Conservation (phyloP, 2,329 filamentous ascomycete genomes). For the Shiraia sp. region DNA sequence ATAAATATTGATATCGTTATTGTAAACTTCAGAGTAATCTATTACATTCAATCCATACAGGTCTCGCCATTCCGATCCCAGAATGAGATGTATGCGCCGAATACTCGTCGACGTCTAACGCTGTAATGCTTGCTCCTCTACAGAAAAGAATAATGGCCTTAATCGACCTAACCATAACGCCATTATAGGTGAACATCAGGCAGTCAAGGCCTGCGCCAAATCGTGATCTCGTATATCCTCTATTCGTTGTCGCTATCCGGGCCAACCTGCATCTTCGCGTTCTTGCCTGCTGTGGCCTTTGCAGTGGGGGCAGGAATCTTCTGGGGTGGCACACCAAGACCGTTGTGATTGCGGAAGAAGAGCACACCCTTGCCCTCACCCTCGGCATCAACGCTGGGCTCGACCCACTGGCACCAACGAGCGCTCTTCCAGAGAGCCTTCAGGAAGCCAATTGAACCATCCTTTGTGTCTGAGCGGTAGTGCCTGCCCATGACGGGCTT, state of each 20-base stretch:
- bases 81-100: slow-evolving; percentile 12
- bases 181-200: slow-evolving; percentile 8
- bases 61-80: slow-evolving; percentile 6
- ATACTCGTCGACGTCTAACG: slow-evolving; percentile 11
- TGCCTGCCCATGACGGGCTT: slow-evolving; percentile 93
- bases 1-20: not conserved
- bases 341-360: slow-evolving; percentile 96
- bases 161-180: slow-evolving; percentile 21
- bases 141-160: slow-evolving; percentile 12
- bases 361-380: slow-evolving; percentile 83
- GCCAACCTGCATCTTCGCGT: slow-evolving; percentile 41
- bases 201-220: slow-evolving; percentile 17
- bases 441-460: slow-evolving; percentile 79
- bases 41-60: slow-evolving; percentile 15
- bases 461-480: slow-evolving; percentile 82
- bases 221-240: slow-evolving; percentile 20
- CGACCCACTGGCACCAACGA: slow-evolving; percentile 95
- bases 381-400: slow-evolving; percentile 79
- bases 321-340: slow-evolving; percentile 67
- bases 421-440: slow-evolving; percentile 78
- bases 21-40: not conserved
- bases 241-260: slow-evolving; percentile 38
- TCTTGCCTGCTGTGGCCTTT: slow-evolving; percentile 34
- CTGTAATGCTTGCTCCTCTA: slow-evolving; percentile 18
- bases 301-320: slow-evolving; percentile 44